Evolutionary conservation across 2,329 filamentous ascomycete genomes (phyloP), one percentile per base, ranked within the genome.

Genomic region (Periconia sp.): DNA sequence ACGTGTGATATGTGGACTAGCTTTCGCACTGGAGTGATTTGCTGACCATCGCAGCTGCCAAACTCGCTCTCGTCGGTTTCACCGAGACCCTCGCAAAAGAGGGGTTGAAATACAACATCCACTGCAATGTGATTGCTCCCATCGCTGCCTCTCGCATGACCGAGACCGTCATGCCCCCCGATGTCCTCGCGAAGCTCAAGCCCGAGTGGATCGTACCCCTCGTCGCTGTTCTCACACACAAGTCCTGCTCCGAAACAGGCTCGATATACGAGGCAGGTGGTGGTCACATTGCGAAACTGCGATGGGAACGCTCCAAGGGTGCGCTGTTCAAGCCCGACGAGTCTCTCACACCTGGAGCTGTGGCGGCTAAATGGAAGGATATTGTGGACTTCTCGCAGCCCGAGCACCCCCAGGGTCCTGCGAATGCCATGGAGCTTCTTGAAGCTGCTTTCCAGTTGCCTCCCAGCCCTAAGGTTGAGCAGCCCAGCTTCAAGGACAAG

Each of bases 31-130:
- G 23, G 55, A 10, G 27, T 7, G 1, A 20, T n/a, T 66, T 66
- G 55, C 75, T 74, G 52, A 66, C 49, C 3, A 20, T 20, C 44
- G 20, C 53, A 81, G 92, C 94, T 56, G 94, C 94, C 70, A 99
- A 97, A 82, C 83, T 97, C 60, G 90, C 90, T 61, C 87, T 96
- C 80, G 92, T 99, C 58, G 94, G 93, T 63, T 97, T 97, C 81
- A 97, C 92, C 40, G 93, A 99, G 82, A 97, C 94, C 3, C 83
- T 99, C 59, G 94, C 94, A 56, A 97, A 97, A 82, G 94, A 99
- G 81, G 94, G 94, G 62, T 81, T 85, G 72, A 97, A 97, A 79
- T 99, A 99, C 81, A 97, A 97, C 83, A 97, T 99, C 65, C 79
- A 96, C 67, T 86, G 83, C 81, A 99, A 99, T 76, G 91, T 91